Percentiles rank a stretch among this genome's conserved stretches.
These are phyloP conservation scores for Trichosporon coremiiforme DNA, from an alignment of 1,284 basidiomycete genomes.

Conservation along the genomic window DNA sequence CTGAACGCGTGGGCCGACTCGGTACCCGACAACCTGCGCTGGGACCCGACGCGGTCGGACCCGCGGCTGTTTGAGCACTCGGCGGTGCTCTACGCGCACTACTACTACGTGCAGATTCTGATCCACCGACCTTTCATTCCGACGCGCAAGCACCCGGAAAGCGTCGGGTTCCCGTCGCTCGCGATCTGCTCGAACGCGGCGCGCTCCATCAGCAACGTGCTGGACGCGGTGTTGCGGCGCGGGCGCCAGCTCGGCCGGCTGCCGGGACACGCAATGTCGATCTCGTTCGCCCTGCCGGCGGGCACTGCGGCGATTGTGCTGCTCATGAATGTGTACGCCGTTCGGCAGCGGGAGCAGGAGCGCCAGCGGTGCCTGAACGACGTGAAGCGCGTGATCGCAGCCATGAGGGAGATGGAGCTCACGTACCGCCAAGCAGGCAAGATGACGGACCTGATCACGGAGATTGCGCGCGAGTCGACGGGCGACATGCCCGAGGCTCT, in stretches of 20 bases:
- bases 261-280: slow-evolving; percentile 55
- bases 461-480: slow-evolving; percentile 32
- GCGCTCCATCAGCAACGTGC: slow-evolving; percentile 71
- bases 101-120: slow-evolving; percentile 69
- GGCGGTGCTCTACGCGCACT: slow-evolving; percentile 65
- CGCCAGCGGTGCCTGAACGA: slow-evolving; percentile 68
- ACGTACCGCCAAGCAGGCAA: slow-evolving; percentile 58
- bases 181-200: slow-evolving; percentile 84
- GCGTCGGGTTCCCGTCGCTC: slow-evolving; percentile 63
- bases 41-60: slow-evolving; percentile 70
- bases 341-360: slow-evolving; percentile 64
- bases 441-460: slow-evolving; percentile 46
- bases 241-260: slow-evolving; percentile 46
- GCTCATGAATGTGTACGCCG: slow-evolving; percentile 72
- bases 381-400: slow-evolving; percentile 69
- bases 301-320: slow-evolving; percentile 71
- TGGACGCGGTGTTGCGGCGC: slow-evolving; percentile 60
- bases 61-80: slow-evolving; percentile 70
- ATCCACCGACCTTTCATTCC: slow-evolving; percentile 80
- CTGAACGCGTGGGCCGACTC: slow-evolving; percentile 74
- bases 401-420: slow-evolving; percentile 62
- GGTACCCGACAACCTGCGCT: slow-evolving; percentile 70
- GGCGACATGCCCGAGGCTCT: slow-evolving; percentile 23
- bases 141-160: slow-evolving; percentile 55
- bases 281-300: slow-evolving; percentile 54